Conservation (phyloP, 495 filamentous ascomycete species). For the Sporormia fimetaria region DNA sequence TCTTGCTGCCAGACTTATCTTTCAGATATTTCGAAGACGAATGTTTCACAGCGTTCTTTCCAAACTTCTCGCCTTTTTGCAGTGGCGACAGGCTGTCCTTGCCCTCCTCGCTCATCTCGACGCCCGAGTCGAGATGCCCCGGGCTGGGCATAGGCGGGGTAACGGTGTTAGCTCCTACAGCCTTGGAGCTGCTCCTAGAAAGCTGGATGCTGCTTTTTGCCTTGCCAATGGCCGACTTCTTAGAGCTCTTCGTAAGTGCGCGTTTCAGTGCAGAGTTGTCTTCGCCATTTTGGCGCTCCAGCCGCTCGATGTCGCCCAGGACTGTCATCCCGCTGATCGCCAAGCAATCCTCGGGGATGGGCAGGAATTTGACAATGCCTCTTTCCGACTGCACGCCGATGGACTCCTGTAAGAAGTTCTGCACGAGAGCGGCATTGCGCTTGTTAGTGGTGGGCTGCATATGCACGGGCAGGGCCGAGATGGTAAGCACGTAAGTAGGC, state of each 20-base stretch:
- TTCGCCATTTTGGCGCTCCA: slow-evolving; percentile 37
- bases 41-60: slow-evolving; percentile 1
- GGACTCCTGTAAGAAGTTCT: slow-evolving; percentile 53
- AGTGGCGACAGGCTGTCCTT: slow-evolving; percentile 2
- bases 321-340: slow-evolving; percentile 60
- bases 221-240: slow-evolving; percentile 12
- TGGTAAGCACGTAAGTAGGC: slow-evolving; percentile 70
- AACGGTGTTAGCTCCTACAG: neutral
- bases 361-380: slow-evolving; percentile 60
- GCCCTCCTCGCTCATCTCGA: slow-evolving; percentile 7
- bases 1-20: slow-evolving; percentile 4
- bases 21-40: neutral
- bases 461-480: slow-evolving; percentile 56
- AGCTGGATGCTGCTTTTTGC: slow-evolving; percentile 21
- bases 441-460: slow-evolving; percentile 70
- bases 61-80: neutral
- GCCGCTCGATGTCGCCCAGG: slow-evolving; percentile 52
- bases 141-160: slow-evolving; percentile 19
- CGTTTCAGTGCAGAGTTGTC: slow-evolving; percentile 26
- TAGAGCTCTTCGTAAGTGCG: slow-evolving; percentile 20
- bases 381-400: slow-evolving; percentile 51
- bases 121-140: slow-evolving; percentile 18
- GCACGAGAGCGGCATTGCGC: slow-evolving; percentile 65
- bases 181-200: slow-evolving; percentile 10
- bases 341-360: slow-evolving; percentile 56